These are phyloP conservation scores for Podaxis sp. DNA, from an alignment of 768 basidiomycete genomes.

Conservation along the genomic window DNA sequence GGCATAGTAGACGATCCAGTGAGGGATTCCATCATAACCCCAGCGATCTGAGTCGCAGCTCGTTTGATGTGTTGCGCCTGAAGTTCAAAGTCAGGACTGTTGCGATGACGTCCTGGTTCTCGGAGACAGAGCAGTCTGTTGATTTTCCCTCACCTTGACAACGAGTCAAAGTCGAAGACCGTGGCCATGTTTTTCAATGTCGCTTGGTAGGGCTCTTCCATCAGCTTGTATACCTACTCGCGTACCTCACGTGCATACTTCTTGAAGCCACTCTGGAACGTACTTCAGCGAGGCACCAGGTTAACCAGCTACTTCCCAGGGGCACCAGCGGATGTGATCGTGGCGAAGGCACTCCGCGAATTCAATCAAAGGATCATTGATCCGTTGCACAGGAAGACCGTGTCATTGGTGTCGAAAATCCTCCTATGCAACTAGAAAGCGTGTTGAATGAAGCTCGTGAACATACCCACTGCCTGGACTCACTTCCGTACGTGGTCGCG, in stretches of 20 bases:
- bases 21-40: neutral
- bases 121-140: neutral
- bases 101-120: neutral
- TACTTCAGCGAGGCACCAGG: neutral
- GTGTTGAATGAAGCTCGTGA: neutral
- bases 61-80: neutral
- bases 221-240: neutral
- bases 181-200: neutral
- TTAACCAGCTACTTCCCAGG: neutral
- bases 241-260: neutral
- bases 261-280: slow-evolving; percentile 1
- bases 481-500: slow-evolving; percentile 3
- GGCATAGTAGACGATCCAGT: neutral
- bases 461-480: slow-evolving; percentile 2
- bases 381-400: neutral
- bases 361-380: neutral
- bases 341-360: neutral
- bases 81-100: neutral
- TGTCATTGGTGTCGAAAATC: neutral
- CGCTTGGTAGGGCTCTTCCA: neutral
- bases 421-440: neutral
- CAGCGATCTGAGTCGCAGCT: neutral
- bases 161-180: neutral
- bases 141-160: neutral
- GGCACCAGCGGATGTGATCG: neutral